A percentile compares a stretch with the other conserved stretches of the same genome.
phyloP scores from a whole-genome alignment of 2,329 filamentous ascomycete species.

The Trichoderma breve region DNA sequence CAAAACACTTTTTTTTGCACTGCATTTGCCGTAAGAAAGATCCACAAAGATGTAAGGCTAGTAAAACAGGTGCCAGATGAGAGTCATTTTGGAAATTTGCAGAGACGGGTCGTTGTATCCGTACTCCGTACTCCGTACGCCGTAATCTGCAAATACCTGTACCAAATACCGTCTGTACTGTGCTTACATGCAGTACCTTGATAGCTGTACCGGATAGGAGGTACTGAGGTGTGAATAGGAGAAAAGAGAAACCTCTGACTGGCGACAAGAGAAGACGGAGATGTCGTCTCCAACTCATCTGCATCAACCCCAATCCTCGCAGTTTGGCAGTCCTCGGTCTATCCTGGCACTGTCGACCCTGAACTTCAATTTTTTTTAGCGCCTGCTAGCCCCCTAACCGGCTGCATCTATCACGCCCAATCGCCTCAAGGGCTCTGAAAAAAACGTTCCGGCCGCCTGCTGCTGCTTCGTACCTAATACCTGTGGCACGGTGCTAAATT shows the following conservation, averaged over 20 bases:
- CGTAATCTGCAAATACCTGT: not conserved
- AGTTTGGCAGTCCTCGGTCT: not conserved
- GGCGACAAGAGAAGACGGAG: not conserved
- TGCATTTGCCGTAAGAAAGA: not conserved
- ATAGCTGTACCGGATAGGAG: not conserved
- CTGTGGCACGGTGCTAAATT: not conserved
- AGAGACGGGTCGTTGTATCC: not conserved
- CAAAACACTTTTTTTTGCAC: not conserved
- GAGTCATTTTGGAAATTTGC: not conserved
- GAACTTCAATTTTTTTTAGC: conserved; percentile 7
- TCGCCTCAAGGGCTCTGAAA: not conserved
- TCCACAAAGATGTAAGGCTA: not conserved
- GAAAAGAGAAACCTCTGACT: not conserved
- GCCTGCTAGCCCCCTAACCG: conserved; percentile 10
- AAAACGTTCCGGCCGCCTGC: not conserved
- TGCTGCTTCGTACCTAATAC: not conserved
- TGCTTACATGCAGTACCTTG: not conserved
- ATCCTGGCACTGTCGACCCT: conserved; percentile 1
- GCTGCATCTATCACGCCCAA: not conserved
- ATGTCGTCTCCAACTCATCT: not conserved
- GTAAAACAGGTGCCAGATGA: not conserved
- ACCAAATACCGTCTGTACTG: not conserved
- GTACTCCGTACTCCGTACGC: not conserved
- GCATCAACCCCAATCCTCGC: not conserved
- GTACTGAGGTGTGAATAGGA: not conserved